Evolutionary conservation across 306 rosid species (phyloP), one percentile per base, ranked within the genome.

Genomic region (Hippophae tibetana): DNA sequence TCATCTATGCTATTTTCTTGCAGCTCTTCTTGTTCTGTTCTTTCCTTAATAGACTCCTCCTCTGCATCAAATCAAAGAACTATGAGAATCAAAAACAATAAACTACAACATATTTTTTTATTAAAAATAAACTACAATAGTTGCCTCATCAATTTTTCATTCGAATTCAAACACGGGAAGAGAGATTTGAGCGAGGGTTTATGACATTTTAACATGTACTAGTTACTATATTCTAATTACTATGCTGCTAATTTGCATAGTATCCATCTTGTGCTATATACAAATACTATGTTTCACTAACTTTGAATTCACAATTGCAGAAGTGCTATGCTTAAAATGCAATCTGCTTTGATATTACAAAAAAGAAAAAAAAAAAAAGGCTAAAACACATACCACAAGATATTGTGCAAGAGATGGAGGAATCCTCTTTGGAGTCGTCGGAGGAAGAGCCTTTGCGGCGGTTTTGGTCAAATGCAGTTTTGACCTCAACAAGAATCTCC

Each of bases 371-470:
- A 47, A 2, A 7, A 9, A 3, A 47, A 8, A 1, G 1, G 10
- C 13, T 47, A 2, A 12, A 71, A 57, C 61, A 52, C 38, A 27
- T 83, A 92, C 99, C 99, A 65, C 71, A 71, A 64, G 95, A 81
- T 70, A 87, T 74, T 73, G 92, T 78, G 83, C 81, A 86, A 49
- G 94, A 77, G 42, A 92, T 77, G 47, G 99, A 88, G 49, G 74
- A 72, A 52, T 93, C 97, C 48, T 93, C 99, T 80, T 84, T 83
- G 65, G 86, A 76, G 45, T 72, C 79, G 13, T 56, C 74, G 6
- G 83, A 67, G 55, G 67, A 64, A 61, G 73, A 69, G 8, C 50
- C 76, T 69, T 73, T 76, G n/a, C 45, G 53, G 7, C 66, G 72
- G 66, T 79, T 76, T 58, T 74, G 82, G 58, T 78, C 70, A 78